These are phyloP conservation scores for Flagelloscypha sp. DNA, from an alignment of 768 basidiomycete genomes.

Conservation along the genomic window DNA sequence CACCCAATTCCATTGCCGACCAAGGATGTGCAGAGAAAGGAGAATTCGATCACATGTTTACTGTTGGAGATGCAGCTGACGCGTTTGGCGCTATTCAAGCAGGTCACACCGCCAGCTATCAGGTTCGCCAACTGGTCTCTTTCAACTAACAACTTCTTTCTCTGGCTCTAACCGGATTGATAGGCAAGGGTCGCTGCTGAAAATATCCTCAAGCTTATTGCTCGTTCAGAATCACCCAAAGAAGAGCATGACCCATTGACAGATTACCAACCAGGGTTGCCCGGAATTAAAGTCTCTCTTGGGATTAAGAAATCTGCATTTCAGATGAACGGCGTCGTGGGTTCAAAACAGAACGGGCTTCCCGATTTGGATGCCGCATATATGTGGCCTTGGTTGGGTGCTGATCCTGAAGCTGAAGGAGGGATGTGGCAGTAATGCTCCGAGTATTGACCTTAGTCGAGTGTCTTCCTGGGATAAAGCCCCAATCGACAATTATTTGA, in stretches of 20 bases:
- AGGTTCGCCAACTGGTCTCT: constrained; percentile 20
- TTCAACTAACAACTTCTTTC: background rate
- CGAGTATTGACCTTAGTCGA: no score
- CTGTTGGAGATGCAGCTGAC: constrained; percentile 55
- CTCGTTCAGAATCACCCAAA: no score
- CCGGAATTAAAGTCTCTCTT: constrained; percentile 56
- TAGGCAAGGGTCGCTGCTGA: constrained; percentile 43
- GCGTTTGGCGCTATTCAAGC: constrained; percentile 57
- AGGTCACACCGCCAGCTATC: constrained; percentile 47
- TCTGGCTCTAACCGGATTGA: background rate
- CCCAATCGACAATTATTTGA: no score
- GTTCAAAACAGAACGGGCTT: constrained; percentile 32
- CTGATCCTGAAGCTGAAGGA: no score
- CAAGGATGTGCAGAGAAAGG: no score
- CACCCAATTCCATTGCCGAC: constrained; percentile 5
- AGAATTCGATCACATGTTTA: constrained; percentile 55
- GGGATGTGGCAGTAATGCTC: no score
- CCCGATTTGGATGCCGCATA: constrained; percentile 39
- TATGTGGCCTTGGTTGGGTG: no score
- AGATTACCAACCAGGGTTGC: constrained; percentile 35
- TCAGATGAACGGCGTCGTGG: constrained; percentile 37
- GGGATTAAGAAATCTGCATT: constrained; percentile 44
- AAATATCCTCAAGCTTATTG: constrained; percentile 45
- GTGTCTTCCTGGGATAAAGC: no score
- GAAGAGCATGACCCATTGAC: constrained; percentile 25